Evolutionary conservation across 495 filamentous ascomycete species (phyloP), one percentile per base, ranked within the genome.

Genomic region (Neurospora tetraspora): DNA sequence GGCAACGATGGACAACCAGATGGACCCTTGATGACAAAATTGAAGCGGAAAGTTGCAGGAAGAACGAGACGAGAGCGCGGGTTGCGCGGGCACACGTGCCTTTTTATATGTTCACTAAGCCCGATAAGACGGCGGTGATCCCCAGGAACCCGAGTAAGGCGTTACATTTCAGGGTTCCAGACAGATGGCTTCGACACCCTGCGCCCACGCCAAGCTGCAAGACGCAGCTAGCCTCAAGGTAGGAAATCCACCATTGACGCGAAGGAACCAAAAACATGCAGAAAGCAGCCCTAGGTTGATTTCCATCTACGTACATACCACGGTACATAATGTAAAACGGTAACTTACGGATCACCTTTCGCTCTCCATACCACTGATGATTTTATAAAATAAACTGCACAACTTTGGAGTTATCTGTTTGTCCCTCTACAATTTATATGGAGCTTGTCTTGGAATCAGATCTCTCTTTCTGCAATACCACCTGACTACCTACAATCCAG

Each of bases 401-500:
- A 53, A 20, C 8, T 20, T 20, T 20, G 18, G 4, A 47, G 18
- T 20, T 8, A 20, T 47, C n/a, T 20, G 43, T 47, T 45, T 7
- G 7, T 9, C 18, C 2, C 6, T 45, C 42, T 1, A 11, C 4
- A 20, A 18, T 8, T n/a, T 20, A 16, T 43, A 43, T n/a, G 18
- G 3, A n/a, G 18, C 18, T 23, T 53, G 45, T 53, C 20, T 53
- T 53, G 4, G 9, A 20, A 47, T 20, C 4, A 11, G 11, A 8
- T 69, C 47, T 39, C 71, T 69, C 47, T 39, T 70, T 69, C 39
- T 42, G 69, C 77, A 36, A 53, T 69, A 45, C 39, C 14, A 18
- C 18, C 18, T 45, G 18, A n/a, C 42, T 45, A n/a, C 42, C 18
- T 27, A 43, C 16, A 43, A 43, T 8, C 7, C 16, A 43, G 2